Evolutionary conservation across 2,329 filamentous ascomycete genomes (phyloP), one percentile per base, ranked within the genome.

Genomic region (Aspergillus glaucus): DNA sequence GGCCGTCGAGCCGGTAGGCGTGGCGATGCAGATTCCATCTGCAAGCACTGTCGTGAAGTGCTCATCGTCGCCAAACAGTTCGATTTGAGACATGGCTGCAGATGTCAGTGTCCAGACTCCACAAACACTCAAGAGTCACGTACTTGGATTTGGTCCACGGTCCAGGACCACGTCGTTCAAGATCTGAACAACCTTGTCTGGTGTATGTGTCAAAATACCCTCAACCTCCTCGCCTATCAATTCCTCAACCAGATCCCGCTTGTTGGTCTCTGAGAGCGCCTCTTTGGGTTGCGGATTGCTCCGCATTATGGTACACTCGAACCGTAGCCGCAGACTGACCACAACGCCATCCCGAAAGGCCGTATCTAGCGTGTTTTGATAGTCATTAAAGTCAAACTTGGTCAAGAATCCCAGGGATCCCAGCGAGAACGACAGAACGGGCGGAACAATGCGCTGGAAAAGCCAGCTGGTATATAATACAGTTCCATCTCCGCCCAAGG

Each of bases 101-200:
- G 17, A 24, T 17, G 50, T 62, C 58, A 60, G 57, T 30, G 49
- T 19, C 14, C 28, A 37, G 26, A 30, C 39, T 36, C 17, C 21
- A 8, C 2, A 19, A 12, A 51, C 45, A 32, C 2, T 12, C 36
- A 15, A n/a, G 40, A 15, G 4, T 3, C 40, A 76, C 84, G 74
- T 74, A 89, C 86, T 95, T 42, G 92, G 84, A 68, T 94, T 96
- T 6, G 93, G 93, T 0, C 93, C 93, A 15, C 93, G 80, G 63
- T 98, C 93, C 26, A 97, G 82, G 7, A 98, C 92, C n/a, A 97
- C 84, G 66, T 98, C 93, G 61, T 98, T 98, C 53, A 98, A 73
- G 50, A 97, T 95, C 68, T 95, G 88, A 66, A 85, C 89, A 1
- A 87, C 91, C 36, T 84, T 82, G 59, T 93, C 88, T 0, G 91